Evolutionary conservation across 371 early-diverging fungal genomes (phyloP).

Genomic region (Mortierella sp.): DNA sequence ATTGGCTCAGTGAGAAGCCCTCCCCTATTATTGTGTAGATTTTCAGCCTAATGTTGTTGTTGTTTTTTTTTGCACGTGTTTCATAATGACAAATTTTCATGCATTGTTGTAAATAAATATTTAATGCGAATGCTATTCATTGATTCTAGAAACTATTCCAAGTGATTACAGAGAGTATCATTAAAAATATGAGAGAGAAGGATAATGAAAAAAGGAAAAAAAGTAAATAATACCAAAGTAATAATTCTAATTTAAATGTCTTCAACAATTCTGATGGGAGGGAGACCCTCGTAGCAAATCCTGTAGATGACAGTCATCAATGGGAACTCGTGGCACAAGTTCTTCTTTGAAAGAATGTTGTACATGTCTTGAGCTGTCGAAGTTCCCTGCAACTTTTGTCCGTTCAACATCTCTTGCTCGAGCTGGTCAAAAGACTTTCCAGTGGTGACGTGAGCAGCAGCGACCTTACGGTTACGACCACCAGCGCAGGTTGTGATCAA

Average conservation of each 20-base stretch:
- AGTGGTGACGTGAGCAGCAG: conserved; percentile 91
- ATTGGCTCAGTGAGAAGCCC: conserved; percentile 46
- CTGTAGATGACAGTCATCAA: conserved; percentile 90
- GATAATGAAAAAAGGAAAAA: background rate
- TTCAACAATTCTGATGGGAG: conserved; percentile 67
- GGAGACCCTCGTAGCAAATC: conserved; percentile 83
- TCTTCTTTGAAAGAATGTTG: conserved; percentile 76
- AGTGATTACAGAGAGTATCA: conserved; percentile 12
- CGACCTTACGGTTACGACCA: conserved; percentile 96
- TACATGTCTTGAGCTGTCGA: conserved; percentile 92
- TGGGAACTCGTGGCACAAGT: conserved; percentile 82
- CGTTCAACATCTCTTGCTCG: conserved; percentile 93
- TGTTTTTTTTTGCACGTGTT: background rate
- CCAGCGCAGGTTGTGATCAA: conserved; percentile 97
- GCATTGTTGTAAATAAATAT: background rate
- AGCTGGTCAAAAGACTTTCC: conserved; percentile 92
- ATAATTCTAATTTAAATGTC: conserved; percentile 60
- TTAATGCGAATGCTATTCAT: background rate
- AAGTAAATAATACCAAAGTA: background rate
- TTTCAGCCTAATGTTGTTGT: background rate
- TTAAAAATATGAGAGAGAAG: background rate
- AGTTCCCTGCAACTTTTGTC: conserved; percentile 99
- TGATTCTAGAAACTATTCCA: conserved; percentile 7
- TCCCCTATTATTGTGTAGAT: conserved; percentile 30
- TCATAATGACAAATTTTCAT: background rate